Evolutionary conservation across 148 eudicot species (phyloP).

Genomic region (Heliosperma pusillum): DNA sequence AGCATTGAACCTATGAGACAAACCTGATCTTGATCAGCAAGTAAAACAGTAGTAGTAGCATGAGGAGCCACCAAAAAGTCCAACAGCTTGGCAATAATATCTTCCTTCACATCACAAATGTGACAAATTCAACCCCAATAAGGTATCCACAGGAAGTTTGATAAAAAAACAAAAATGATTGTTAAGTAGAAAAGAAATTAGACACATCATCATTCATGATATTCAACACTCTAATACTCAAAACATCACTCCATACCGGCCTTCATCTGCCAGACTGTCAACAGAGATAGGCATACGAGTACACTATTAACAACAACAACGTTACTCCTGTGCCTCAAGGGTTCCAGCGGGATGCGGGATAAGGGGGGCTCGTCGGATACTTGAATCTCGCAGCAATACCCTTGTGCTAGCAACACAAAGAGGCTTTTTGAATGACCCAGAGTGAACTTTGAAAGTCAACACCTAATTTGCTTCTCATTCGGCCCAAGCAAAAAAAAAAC

Average conservation of each 20-base stretch:
- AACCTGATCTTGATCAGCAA: slow-evolving; percentile 91
- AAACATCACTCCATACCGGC: not conserved
- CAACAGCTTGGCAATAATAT: slow-evolving; percentile 61
- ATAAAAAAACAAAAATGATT: not conserved
- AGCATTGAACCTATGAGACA: slow-evolving; percentile 2
- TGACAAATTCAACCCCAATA: slow-evolving; percentile 5
- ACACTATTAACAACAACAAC: not conserved
- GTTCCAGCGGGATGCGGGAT: too few species aligned
- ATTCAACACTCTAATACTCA: not conserved
- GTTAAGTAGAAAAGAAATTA: not conserved
- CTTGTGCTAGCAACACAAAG: too few species aligned
- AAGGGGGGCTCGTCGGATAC: too few species aligned
- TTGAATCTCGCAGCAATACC: too few species aligned
- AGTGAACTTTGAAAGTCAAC: not conserved
- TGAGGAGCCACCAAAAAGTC: slow-evolving; percentile 89
- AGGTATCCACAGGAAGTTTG: not conserved
- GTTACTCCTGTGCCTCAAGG: too few species aligned
- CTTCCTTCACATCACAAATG: slow-evolving; percentile 54
- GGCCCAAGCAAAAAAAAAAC: not conserved
- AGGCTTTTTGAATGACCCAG: too few species aligned
- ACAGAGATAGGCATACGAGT: not conserved
- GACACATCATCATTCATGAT: not conserved
- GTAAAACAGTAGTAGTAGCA: slow-evolving; percentile 68
- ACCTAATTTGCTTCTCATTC: not conserved
- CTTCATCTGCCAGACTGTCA: not conserved